Conservation (phyloP, 768 basidiomycete genomes). For the Cyclocybe aegerita region DNA sequence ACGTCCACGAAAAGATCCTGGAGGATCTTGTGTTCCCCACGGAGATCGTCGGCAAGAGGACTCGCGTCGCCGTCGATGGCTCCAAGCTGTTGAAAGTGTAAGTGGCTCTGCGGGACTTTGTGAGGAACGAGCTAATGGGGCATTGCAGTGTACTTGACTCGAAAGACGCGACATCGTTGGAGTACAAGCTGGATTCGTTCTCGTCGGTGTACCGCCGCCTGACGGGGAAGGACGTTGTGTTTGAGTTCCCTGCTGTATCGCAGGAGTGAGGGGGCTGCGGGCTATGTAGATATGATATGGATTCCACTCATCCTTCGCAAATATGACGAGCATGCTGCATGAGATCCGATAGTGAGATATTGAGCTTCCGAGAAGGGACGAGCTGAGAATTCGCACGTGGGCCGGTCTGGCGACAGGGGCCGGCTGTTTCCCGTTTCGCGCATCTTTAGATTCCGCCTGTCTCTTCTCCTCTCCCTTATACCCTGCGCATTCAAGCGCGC, state of each 20-base stretch:
- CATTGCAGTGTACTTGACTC: conserved; percentile 86
- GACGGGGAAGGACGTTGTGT: conserved; percentile 96
- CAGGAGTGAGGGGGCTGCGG: conserved; percentile 55
- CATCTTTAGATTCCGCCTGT: conserved; percentile 23
- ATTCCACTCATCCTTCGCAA: conserved; percentile 4
- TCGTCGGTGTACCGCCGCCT: conserved; percentile 93
- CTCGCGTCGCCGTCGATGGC: conserved; percentile 90
- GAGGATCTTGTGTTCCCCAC: conserved; percentile 99
- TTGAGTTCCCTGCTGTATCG: conserved; percentile 82
- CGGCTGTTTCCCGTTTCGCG: conserved; percentile 22
- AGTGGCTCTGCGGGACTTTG: conserved; percentile 31
- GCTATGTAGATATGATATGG: conserved; percentile 18
- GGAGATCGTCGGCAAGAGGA: conserved; percentile 98
- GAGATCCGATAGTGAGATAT: neutral
- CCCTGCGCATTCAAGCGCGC: conserved; percentile 15
- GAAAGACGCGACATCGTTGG: conserved; percentile 96
- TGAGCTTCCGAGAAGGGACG: conserved; percentile 2
- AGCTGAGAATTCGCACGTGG: conserved; percentile 31
- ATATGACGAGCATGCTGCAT: conserved; percentile 1
- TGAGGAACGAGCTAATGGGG: conserved; percentile 4
- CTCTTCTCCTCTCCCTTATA: conserved; percentile 27
- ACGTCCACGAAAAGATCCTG: conserved; percentile 96
- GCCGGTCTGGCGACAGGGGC: conserved; percentile 28
- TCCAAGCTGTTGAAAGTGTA: conserved; percentile 98
- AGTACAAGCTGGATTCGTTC: conserved; percentile 99